Conservation (phyloP, 371 early-diverging fungal genomes). For the Smittium culicis region DNA sequence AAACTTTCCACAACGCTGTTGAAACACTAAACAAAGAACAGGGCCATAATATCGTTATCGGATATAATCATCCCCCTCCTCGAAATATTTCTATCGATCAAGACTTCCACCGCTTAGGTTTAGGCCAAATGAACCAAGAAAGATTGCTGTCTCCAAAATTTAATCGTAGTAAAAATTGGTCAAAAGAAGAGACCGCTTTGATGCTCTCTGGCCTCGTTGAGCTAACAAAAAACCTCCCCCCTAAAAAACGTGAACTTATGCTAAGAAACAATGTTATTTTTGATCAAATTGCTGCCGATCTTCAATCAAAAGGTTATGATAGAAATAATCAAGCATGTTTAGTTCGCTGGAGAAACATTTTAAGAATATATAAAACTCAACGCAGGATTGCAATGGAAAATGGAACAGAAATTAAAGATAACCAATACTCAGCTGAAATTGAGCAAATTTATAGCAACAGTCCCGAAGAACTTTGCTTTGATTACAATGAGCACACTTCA, state of each 20-base stretch:
- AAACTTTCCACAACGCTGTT: too few species aligned
- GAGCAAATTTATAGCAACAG: constrained; percentile 30
- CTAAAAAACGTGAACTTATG: constrained; percentile 28
- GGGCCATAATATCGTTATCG: too few species aligned
- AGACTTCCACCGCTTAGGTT: too few species aligned
- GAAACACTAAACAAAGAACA: too few species aligned
- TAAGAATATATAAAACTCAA: constrained; percentile 29
- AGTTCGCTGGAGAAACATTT: constrained; percentile 35
- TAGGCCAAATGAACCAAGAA: too few species aligned
- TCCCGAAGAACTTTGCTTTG: too few species aligned
- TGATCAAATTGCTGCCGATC: constrained; percentile 25
- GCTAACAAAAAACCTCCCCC: constrained; percentile 23
- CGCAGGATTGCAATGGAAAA: constrained; percentile 21
- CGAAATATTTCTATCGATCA: too few species aligned
- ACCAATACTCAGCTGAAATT: constrained; percentile 27
- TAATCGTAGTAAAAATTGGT: constrained; percentile 34
- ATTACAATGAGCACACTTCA: too few species aligned
- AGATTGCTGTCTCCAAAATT: constrained; percentile 34
- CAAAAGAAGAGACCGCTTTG: constrained; percentile 26
- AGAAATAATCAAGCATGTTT: constrained; percentile 32
- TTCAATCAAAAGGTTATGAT: constrained; percentile 27
- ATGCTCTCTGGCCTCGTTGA: constrained; percentile 27
- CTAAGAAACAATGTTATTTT: constrained; percentile 28
- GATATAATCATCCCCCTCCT: too few species aligned
- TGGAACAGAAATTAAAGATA: constrained; percentile 16